phyloP scores from a whole-genome alignment of 176 grass and related monocot species.

The Pontederia crassipes region DNA sequence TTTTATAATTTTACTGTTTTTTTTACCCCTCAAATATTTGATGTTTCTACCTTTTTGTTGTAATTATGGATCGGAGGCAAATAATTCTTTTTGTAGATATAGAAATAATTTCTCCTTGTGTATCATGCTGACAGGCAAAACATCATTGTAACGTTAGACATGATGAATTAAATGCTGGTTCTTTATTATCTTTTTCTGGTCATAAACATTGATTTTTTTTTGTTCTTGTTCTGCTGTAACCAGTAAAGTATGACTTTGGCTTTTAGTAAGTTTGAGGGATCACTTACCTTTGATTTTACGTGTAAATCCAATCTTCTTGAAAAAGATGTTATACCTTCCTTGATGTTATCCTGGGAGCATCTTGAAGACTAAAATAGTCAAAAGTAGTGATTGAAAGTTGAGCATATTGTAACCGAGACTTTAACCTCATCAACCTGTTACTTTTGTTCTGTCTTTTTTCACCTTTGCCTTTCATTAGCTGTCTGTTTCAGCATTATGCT shows the following conservation, averaged over 20 bases:
- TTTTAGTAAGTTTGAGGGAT: too few relatives aligned
- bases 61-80: conserved; percentile 19
- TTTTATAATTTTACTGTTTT: neutral
- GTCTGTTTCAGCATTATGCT: too few relatives aligned
- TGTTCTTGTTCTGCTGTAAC: too few relatives aligned
- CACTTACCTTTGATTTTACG: too few relatives aligned
- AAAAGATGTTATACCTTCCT: conserved; percentile 50
- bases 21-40: neutral
- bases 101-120: conserved; percentile 9
- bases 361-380: conserved; percentile 12
- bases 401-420: too few relatives aligned
- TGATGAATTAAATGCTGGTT: conserved; percentile 22
- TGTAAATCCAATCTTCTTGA: conserved; percentile 1
- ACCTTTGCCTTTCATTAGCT: too few relatives aligned
- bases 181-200: neutral
- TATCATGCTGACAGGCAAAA: too few relatives aligned
- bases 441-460: too few relatives aligned
- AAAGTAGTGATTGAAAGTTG: too few relatives aligned
- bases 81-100: conserved; percentile 95
- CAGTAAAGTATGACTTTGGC: too few relatives aligned
- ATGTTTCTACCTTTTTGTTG: neutral
- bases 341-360: conserved; percentile 37
- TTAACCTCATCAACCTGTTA: too few relatives aligned
- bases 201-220: neutral
- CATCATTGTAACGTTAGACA: conserved; percentile 26